phyloP scores from a whole-genome alignment of 2,329 filamentous ascomycete species.

The Pseudogymnoascus sp. region DNA sequence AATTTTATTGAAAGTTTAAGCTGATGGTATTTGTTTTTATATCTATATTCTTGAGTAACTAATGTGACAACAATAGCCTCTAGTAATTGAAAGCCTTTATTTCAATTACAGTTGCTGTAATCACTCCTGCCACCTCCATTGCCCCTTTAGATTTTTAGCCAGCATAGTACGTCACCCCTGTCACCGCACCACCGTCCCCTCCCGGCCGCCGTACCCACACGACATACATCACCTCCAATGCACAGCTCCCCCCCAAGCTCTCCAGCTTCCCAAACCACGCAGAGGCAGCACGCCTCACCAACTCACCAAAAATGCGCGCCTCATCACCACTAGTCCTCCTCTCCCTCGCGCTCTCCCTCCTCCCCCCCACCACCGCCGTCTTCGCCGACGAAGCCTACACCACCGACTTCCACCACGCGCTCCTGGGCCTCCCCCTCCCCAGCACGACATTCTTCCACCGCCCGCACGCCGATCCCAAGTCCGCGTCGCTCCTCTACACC shows the following conservation, averaged over 20 bases:
- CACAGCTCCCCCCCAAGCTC: neutral
- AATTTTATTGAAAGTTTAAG: neutral
- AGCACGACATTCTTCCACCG: constrained; percentile 93
- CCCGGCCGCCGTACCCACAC: constrained; percentile 6
- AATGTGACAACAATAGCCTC: too few relatives aligned
- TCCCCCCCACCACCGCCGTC: constrained; percentile 49
- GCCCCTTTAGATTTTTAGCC: too few relatives aligned
- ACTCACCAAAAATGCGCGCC: neutral
- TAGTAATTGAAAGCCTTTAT: too few relatives aligned
- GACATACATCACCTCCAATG: constrained; percentile 10
- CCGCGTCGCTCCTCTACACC: constrained; percentile 81
- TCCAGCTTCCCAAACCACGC: neutral
- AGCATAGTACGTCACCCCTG: neutral
- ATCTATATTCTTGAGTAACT: too few relatives aligned
- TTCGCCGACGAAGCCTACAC: constrained; percentile 87
- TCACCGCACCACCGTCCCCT: neutral
- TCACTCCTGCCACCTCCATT: too few relatives aligned
- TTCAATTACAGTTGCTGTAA: too few relatives aligned
- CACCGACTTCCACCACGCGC: constrained; percentile 86
- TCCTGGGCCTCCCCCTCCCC: constrained; percentile 75
- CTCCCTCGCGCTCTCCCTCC: constrained; percentile 23
- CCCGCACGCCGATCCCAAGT: constrained; percentile 71
- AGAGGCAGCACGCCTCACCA: constrained; percentile 6
- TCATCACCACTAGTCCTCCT: constrained; percentile 26
- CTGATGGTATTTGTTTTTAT: too few relatives aligned